Percentiles rank a stretch among this genome's conserved stretches.
phyloP scores from a whole-genome alignment of 2,329 filamentous ascomycete genomes.

The Trichoderma guizhouense region DNA sequence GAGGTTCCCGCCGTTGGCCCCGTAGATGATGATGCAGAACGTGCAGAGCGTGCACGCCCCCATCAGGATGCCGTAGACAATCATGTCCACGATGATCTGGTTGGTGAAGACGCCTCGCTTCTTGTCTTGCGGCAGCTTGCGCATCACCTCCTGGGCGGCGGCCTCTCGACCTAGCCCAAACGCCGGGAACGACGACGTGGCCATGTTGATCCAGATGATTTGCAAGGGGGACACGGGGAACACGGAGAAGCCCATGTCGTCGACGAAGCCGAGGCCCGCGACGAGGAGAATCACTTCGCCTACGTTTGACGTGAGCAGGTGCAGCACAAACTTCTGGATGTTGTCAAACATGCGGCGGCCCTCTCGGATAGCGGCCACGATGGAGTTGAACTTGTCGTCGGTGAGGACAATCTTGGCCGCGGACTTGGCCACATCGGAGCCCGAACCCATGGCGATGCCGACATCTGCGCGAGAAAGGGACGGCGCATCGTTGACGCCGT shows the following conservation, averaged over 20 bases:
- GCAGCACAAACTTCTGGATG: slow-evolving; percentile 83
- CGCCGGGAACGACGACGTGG: slow-evolving; percentile 81
- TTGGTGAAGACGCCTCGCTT: slow-evolving; percentile 69
- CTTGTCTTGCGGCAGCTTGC: slow-evolving; percentile 71
- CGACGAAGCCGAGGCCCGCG: slow-evolving; percentile 78
- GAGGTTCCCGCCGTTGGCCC: slow-evolving; percentile 52
- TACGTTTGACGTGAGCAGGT: slow-evolving; percentile 76
- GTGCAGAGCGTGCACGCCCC: slow-evolving; percentile 63
- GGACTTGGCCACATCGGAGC: slow-evolving; percentile 81
- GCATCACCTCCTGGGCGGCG: slow-evolving; percentile 73
- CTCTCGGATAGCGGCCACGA: slow-evolving; percentile 78
- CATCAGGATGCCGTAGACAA: slow-evolving; percentile 77
- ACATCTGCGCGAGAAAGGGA: slow-evolving; percentile 79
- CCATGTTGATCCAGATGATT: slow-evolving; percentile 93
- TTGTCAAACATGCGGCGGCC: slow-evolving; percentile 85
- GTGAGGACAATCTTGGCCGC: slow-evolving; percentile 79
- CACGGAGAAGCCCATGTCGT: slow-evolving; percentile 66
- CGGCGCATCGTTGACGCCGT: slow-evolving; percentile 83
- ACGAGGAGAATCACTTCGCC: slow-evolving; percentile 79
- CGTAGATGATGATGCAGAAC: slow-evolving; percentile 63
- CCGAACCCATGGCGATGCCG: slow-evolving; percentile 87
- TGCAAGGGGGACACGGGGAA: slow-evolving; percentile 83
- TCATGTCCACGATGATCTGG: slow-evolving; percentile 75
- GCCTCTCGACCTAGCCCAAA: slow-evolving; percentile 82
- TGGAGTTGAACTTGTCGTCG: slow-evolving; percentile 85